phyloP scores from a whole-genome alignment of 352 stramenopile genomes.

The Phytophthora pluvialis region DNA sequence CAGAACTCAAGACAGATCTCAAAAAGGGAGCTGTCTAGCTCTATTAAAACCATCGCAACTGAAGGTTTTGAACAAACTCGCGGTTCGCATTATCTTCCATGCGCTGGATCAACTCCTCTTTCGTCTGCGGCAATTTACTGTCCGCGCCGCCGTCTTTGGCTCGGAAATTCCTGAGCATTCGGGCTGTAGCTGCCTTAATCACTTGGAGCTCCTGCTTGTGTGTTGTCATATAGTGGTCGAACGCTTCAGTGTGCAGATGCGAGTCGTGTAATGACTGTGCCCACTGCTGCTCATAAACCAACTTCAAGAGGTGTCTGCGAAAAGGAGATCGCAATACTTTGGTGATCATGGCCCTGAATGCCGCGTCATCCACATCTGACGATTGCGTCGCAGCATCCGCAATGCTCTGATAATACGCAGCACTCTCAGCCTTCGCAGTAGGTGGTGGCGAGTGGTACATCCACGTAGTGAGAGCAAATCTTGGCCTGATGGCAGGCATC shows the following conservation, averaged over 20 bases:
- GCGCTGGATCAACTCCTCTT: conserved; percentile 32
- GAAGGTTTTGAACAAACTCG: conserved; percentile 33
- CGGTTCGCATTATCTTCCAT: conserved; percentile 29
- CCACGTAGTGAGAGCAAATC: conserved; percentile 79
- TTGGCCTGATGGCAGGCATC: conserved; percentile 49
- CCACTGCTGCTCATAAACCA: conserved; percentile 65
- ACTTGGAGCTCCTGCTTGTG: conserved; percentile 58
- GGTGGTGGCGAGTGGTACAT: conserved; percentile 50
- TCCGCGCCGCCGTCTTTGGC: conserved; percentile 37
- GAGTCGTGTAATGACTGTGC: conserved; percentile 60
- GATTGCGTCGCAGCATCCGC: neutral
- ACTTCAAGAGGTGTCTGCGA: conserved; percentile 67
- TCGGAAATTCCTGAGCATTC: conserved; percentile 74
- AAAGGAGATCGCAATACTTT: conserved; percentile 71
- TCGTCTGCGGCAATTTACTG: conserved; percentile 42
- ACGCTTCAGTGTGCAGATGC: conserved; percentile 56
- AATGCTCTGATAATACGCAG: conserved; percentile 31
- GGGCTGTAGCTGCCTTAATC: conserved; percentile 53
- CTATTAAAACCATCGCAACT: conserved; percentile 60
- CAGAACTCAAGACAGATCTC: neutral
- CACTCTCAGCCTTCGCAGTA: conserved; percentile 23
- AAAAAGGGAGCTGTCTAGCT: neutral
- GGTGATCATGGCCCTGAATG: conserved; percentile 43
- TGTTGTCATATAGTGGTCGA: conserved; percentile 67
- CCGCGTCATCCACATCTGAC: neutral